Base-by-base conservation (phyloP, 495 filamentous ascomycete species). In the Hyaloscypha hepaticicola region DNA sequence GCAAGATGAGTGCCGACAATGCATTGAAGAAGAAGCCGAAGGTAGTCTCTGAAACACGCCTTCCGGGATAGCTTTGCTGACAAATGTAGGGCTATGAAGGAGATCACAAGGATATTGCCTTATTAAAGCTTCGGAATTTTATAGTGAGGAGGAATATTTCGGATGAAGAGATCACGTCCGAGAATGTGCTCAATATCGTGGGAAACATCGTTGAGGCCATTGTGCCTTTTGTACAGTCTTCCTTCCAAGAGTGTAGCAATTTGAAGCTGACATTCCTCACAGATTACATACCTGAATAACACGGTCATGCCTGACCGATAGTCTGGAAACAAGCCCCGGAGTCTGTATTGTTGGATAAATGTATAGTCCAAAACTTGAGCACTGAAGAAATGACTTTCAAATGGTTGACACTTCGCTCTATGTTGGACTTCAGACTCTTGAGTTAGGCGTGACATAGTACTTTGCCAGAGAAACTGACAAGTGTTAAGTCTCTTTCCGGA, bases 11-110 rank as follows among this genome's bases (percentile, higher is more conserved):
- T 68, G 75, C 78, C 64, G 86, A 87, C 67, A 88, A 83, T 60
- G 90, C 90, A 50, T 77, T 96, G 12, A 95, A 95, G 80, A 93
- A 84, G 41, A 90, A 89, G 71, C 92, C 92, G 0, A 94, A 92
- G 85, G 90, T 93, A 74, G 67, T 84, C 74, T 27, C 19, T 45
- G 38, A 19, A 45, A 0, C 5, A 16, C 12, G 11, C 9, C 21
- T 8, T 5, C 29, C 28, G 56, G 49, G 5, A 8, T 12, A 6
- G 22, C 3, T 27, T 61, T 48, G 11, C 31, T 28, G 50, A 38
- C 24, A 55, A 7, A 22, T 27, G 7, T 69, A 91, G 88, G 92
- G 91, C 66, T 96, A 90, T 73, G 79, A 83, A 31, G 77, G 83
- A 16, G 86, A 90, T 60, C 87, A 96, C 69, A 74, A 82, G 45